Evolutionary conservation across 1,284 basidiomycete species (phyloP).

Genomic region (Trichosporon asahii): DNA sequence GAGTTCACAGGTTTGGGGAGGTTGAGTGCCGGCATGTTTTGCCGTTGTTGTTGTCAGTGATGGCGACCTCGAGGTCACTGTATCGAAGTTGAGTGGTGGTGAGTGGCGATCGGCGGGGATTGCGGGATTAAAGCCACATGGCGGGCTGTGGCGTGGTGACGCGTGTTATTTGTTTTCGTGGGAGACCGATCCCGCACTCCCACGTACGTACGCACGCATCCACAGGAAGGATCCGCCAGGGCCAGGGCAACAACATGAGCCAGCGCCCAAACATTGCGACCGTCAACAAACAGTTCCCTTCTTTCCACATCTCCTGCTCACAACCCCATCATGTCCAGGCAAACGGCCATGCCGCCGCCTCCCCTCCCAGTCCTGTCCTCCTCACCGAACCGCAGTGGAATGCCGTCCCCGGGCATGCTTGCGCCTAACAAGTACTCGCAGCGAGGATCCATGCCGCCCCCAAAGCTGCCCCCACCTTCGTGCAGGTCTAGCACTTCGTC

Average conservation of each 20-base stretch:
- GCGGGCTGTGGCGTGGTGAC: neutral
- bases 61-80: neutral
- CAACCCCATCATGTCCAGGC: conserved; percentile 2
- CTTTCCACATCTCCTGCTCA: neutral
- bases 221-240: conserved; percentile 4
- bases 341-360: conserved; percentile 10
- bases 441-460: conserved; percentile 20
- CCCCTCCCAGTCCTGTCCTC: neutral
- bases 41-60: conserved; percentile 6
- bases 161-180: conserved; percentile 10
- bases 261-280: neutral
- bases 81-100: neutral
- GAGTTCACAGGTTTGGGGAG: conserved; percentile 50
- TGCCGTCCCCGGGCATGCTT: conserved; percentile 1
- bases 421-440: conserved; percentile 8
- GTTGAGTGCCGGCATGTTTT: conserved; percentile 36
- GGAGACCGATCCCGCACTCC: neutral
- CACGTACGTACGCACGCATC: neutral
- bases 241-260: conserved; percentile 10
- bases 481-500: conserved; percentile 18
- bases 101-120: conserved; percentile 1
- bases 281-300: conserved; percentile 9
- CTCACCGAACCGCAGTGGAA: neutral
- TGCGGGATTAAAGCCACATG: conserved; percentile 7
- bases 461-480: conserved; percentile 18